Evolutionary conservation across 495 filamentous ascomycete genomes (phyloP), one percentile per base, ranked within the genome.

Genomic region (Penicillium crystallinum): DNA sequence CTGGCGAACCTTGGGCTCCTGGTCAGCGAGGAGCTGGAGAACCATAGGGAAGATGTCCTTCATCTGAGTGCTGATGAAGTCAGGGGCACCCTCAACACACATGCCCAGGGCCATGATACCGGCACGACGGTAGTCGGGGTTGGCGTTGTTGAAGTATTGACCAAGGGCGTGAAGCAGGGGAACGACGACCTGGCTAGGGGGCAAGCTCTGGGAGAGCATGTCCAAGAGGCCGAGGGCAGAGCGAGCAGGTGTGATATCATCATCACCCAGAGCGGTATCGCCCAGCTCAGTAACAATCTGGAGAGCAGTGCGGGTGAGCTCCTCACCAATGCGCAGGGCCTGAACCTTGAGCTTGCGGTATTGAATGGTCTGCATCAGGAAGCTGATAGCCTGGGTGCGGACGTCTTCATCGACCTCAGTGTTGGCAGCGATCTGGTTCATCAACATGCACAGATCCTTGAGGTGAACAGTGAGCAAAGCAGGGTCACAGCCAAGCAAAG

Each of bases 281-380:
- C 82, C 84, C 15, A 97, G 77, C 74, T 97, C 91, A 15, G 90
- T 91, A 46, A 90, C 84, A 53, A 97, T 92, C 51, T 91, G 77
- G 62, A 98, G 74, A 56, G 84, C 81, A 76, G 89, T 95, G 47
- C 82, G 77, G 48, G 91, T 96, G 48, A 98, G 82, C 68, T 89
- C 81, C 67, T 90, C 83, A 49, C 90, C 90, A 64, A 95, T 81
- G 52, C 77, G 75, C 66, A 95, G 84, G 46, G 80, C 85, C 69
- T 97, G 93, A 60, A 98, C 86, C 80, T 97, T 97, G 70, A 97
- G 82, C 68, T 91, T 93, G 56, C 92, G 83, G 77, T 91, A 97
- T 47, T 86, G 85, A 25, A 95, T 85, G 53, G 83, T 87, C 74
- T 96, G 91, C 75, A 95, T 90, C 23, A 98, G 75, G 81, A 97